A percentile compares a stretch with the other conserved stretches of the same genome.
phyloP scores from a whole-genome alignment of 768 basidiomycete species.

The Boletus sp. region DNA sequence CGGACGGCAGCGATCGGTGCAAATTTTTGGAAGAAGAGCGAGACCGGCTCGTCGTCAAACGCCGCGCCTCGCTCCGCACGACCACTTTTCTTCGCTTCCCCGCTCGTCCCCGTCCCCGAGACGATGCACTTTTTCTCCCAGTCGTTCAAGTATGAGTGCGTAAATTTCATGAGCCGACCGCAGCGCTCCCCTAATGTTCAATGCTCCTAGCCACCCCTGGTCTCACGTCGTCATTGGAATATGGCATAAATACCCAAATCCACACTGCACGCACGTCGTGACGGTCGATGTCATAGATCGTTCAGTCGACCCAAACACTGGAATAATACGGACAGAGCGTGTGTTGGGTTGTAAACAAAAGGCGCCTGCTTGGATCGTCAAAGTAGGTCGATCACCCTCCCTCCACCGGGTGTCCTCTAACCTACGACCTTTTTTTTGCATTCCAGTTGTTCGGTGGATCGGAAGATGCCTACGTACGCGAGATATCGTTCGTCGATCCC shows the following conservation, averaged over 20 bases:
- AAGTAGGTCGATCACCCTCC: slow-evolving; percentile 51
- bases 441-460: slow-evolving; percentile 84
- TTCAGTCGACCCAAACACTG: slow-evolving; percentile 76
- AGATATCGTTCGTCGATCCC: slow-evolving; percentile 92
- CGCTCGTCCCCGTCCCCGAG: slow-evolving; percentile 22
- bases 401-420: slow-evolving; percentile 11
- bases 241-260: slow-evolving; percentile 96
- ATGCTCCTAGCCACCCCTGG: slow-evolving; percentile 72
- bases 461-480: slow-evolving; percentile 92
- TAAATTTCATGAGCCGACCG: slow-evolving; percentile 15
- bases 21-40: slow-evolving; percentile 15
- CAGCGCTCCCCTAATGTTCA: slow-evolving; percentile 5
- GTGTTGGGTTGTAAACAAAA: slow-evolving; percentile 91
- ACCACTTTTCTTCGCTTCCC: slow-evolving; percentile 20
- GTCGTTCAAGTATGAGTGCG: slow-evolving; percentile 80
- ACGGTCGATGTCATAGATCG: slow-evolving; percentile 87
- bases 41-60: slow-evolving; percentile 9
- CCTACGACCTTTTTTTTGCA: not conserved
- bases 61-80: slow-evolving; percentile 18
- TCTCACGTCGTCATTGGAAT: slow-evolving; percentile 88
- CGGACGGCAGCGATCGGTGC: slow-evolving; percentile 17
- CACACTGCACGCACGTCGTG: slow-evolving; percentile 85
- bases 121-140: slow-evolving; percentile 87
- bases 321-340: slow-evolving; percentile 89
- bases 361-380: slow-evolving; percentile 88